Base-by-base conservation (phyloP, 2,329 filamentous ascomycete genomes). In the Scedosporium apiospermum region DNA sequence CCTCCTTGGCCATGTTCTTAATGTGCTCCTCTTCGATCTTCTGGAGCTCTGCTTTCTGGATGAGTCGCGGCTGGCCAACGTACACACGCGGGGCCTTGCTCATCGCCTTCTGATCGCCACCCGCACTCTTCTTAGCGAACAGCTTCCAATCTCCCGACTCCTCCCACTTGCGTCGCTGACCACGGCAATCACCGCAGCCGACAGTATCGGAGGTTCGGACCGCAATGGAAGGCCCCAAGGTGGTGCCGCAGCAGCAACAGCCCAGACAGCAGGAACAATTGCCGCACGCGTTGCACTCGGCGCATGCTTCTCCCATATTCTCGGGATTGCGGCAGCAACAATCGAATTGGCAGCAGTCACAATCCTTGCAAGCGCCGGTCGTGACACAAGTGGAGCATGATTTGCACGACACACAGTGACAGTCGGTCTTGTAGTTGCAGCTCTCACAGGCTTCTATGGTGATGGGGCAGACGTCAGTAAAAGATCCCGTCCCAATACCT, bases 241-340 rank as follows among this genome's bases (percentile, higher is more conserved):
- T 14, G 14, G 14, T 38, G 14, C 44, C 42, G 59, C 59, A 61
- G 41, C 59, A 61, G 59, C 59, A 61, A 3, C 6, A 12, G 4
- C 59, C 44, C 5, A 12, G 21, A 10, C 59, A 61, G 59, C 59
- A 61, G 12, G 26, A 30, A 27, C 59, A 61, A 12, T n/a, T 30
- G 6, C 59, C 59, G 44, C 59, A 61, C n/a, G 59, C 23, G 7
- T 44, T 44, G 27, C 59, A 61, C 9, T 18, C 14, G 21, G 10
- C 14, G 44, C 59, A 61, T 23, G 58, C 26, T 14, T 3, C 16
- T 27, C 30, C 30, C 6, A 9, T 34, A 7, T 34, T 34, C 6
- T 16, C 16, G 12, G 59, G 44, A 44, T 34, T 53, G n/a, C 59
- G 59, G 41, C 59, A 61, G 59, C 59, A 61, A 34, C 59, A 61